Evolutionary conservation across 495 filamentous ascomycete species (phyloP), one percentile per base, ranked within the genome.

Genomic region (Tuber borchii): DNA sequence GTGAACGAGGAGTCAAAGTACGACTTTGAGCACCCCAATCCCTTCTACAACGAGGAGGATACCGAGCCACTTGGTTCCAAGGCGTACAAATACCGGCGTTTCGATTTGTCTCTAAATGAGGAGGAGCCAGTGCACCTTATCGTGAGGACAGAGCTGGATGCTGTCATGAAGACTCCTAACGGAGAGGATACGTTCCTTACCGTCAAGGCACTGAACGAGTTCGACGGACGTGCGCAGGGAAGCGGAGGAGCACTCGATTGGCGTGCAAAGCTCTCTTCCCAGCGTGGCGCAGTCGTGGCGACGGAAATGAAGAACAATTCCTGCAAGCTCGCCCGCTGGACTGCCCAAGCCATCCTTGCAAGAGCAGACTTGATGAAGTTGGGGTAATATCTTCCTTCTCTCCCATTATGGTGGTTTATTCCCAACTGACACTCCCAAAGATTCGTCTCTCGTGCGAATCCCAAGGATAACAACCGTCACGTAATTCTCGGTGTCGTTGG

Each of bases 261-360:
- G 95, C 89, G 95, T 82, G 89, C 89, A 75, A 99, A 98, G 88
- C 89, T 99, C 71, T 91, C 90, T 73, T 92, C 91, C 76, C 93
- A 97, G 87, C 90, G 95, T 75, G 95, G 95, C 87, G 95, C 95
- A 42, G 94, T 98, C 44, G 91, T 99, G 22, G 95, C 95, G 31
- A 99, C 95, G n/a, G 95, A 95, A 85, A 99, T 99, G 95, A 99
- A 99, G 91, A 99, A 99, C 89, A 99, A 99, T 88, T 92, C 90
- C 82, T 95, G 92, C 89, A 99, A 99, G 87, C 90, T 99, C 73
- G 96, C 95, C 46, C 87, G 95, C 81, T 99, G 95, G 95, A 97
- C 95, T 31, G 92, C 93, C 72, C 95, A 99, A 87, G 91, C 90
- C 79, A 97, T 98, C 82, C 89, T 99, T 65, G 94, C 95, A 82